These are phyloP conservation scores for Cryptomeria japonica DNA, from an alignment of 75 land plant genomes.

Conservation along the genomic window DNA sequence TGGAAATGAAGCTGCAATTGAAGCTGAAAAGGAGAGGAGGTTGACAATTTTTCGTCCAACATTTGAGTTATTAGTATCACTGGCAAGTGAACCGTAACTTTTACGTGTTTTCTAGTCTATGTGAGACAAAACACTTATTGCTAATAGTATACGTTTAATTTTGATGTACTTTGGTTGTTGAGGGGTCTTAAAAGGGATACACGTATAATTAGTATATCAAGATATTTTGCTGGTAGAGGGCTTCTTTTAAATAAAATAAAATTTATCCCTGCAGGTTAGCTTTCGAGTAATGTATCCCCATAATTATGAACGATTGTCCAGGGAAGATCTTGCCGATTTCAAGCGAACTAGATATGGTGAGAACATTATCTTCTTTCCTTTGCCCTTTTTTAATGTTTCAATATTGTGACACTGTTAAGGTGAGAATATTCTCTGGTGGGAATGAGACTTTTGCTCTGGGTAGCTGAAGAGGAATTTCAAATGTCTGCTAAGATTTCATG, in stretches of 20 bases:
- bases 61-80: constrained; percentile 83
- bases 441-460: background rate
- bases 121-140: background rate
- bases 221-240: background rate
- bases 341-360: constrained; percentile 91
- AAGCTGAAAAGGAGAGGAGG: constrained; percentile 75
- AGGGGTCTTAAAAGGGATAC: background rate
- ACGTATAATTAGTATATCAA: background rate
- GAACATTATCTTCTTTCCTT: background rate
- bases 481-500: background rate
- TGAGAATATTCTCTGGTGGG: background rate
- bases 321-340: constrained; percentile 83
- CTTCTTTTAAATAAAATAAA: background rate
- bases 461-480: background rate
- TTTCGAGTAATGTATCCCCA: constrained; percentile 81
- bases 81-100: constrained; percentile 48
- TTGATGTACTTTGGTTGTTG: background rate
- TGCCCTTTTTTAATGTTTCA: background rate
- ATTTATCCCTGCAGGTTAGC: constrained; percentile 59
- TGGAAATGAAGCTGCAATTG: constrained; percentile 64
- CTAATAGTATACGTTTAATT: background rate
- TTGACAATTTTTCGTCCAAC: constrained; percentile 58
- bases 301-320: constrained; percentile 73
- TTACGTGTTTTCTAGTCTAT: background rate
- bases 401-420: background rate